Percentiles rank a stretch among this genome's conserved stretches.
phyloP scores from a whole-genome alignment of 805 yeast genomes.

The Nematodospora valgi region DNA sequence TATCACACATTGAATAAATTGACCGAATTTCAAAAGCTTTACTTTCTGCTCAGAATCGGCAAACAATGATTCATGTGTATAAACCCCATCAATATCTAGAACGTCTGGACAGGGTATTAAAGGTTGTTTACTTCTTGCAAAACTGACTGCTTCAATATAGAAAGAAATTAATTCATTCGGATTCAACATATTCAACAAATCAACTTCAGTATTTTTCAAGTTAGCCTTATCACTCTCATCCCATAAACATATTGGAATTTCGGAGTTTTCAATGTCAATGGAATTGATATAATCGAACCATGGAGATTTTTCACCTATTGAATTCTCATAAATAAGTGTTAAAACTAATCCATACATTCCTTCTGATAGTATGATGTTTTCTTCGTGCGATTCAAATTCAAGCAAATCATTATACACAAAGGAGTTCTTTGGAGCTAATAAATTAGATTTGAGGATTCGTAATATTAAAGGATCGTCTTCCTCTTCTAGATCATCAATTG shows the following conservation, averaged over 20 bases:
- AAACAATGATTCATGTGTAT: too few species aligned
- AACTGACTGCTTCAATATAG: constrained; percentile 37
- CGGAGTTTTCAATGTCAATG: constrained; percentile 36
- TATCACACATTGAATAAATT: constrained; percentile 57
- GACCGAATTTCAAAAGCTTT: too few species aligned
- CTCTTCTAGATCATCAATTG: constrained; percentile 21
- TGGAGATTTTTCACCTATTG: constrained; percentile 62
- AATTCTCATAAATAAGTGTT: constrained; percentile 68
- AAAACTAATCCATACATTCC: constrained; percentile 68
- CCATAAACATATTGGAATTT: constrained; percentile 69
- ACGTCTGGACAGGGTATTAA: constrained; percentile 25
- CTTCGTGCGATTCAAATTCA: constrained; percentile 39
- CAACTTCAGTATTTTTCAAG: constrained; percentile 61
- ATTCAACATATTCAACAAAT: constrained; percentile 57
- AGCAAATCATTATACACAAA: constrained; percentile 61
- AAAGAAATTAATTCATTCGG: constrained; percentile 37
- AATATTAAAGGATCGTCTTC: constrained; percentile 28
- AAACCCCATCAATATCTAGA: too few species aligned
- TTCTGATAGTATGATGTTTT: constrained; percentile 30
- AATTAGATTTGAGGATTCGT: constrained; percentile 58
- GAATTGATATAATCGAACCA: constrained; percentile 69
- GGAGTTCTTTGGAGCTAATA: constrained; percentile 58
- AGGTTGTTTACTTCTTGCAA: constrained; percentile 31
- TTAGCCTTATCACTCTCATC: constrained; percentile 40
- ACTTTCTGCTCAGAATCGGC: too few species aligned